Conservation (phyloP, 169 alveolate species). For the Eimeria necatrix region DNA sequence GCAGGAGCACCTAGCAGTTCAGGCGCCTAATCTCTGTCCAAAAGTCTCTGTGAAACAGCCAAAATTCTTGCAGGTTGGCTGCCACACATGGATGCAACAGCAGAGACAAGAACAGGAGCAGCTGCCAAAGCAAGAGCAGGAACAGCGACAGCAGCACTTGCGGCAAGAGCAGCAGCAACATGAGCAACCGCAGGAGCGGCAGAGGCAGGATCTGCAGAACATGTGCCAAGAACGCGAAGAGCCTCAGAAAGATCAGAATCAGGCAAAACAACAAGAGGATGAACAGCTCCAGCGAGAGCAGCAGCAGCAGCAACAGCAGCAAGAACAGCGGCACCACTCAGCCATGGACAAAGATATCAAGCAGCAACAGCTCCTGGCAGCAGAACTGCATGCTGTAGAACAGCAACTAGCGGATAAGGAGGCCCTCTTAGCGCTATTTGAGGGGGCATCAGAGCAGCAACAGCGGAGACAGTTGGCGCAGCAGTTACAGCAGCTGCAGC, state of each 20-base stretch:
- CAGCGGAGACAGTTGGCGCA: not conserved
- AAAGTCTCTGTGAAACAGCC: not conserved
- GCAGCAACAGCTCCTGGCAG: conserved; percentile 34
- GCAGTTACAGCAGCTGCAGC: conserved; percentile 49
- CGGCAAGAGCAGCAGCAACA: not conserved
- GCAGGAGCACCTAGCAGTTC: not conserved
- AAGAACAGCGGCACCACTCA: not conserved
- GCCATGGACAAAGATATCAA: not conserved
- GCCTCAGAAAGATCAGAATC: not conserved
- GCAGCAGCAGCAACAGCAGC: conserved; percentile 18
- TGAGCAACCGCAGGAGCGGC: conserved; percentile 7
- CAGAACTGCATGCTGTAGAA: conserved; percentile 40
- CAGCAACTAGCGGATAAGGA: conserved; percentile 49
- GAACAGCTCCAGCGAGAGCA: not conserved
- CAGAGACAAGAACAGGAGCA: not conserved
- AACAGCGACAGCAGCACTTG: not conserved
- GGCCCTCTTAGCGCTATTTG: conserved; percentile 35
- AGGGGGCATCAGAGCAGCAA: conserved; percentile 35
- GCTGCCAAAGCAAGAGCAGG: not conserved
- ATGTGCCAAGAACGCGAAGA: not conserved
- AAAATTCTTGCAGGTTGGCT: not conserved
- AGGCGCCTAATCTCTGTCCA: no score
- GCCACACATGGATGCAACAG: not conserved
- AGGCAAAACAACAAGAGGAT: not conserved
- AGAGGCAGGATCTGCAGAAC: not conserved